A percentile compares a stretch with the other conserved stretches of the same genome.
These are phyloP conservation scores for Eutrema japonicum DNA, from an alignment of 345 rosid genomes.

Conservation along the genomic window DNA sequence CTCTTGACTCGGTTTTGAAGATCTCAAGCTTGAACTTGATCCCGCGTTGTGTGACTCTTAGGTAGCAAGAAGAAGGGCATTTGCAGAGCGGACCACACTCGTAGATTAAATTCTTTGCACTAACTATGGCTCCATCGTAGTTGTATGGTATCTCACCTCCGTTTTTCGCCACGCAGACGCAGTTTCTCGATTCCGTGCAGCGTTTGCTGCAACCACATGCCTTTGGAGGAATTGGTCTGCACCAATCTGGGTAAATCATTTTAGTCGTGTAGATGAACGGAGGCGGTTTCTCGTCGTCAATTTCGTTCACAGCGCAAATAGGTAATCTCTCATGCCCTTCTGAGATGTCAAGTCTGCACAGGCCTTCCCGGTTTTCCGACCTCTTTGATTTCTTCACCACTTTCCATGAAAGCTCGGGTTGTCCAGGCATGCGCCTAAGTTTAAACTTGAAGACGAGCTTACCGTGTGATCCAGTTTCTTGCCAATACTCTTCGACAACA, in stretches of 20 bases:
- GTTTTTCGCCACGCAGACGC: conserved; percentile 66
- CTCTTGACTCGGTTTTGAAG: conserved; percentile 77
- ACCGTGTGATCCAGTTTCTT: conserved; percentile 68
- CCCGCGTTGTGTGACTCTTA: conserved; percentile 77
- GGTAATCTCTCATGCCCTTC: conserved; percentile 61
- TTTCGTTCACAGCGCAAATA: conserved; percentile 68
- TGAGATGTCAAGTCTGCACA: conserved; percentile 70
- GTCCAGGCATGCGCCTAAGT: conserved; percentile 70
- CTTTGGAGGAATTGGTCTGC: conserved; percentile 49
- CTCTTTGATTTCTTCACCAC: conserved; percentile 61
- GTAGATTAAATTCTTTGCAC: conserved; percentile 62
- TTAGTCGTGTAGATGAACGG: conserved; percentile 56
- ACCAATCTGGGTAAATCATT: conserved; percentile 66
- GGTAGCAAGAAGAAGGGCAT: conserved; percentile 75
- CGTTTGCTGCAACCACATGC: conserved; percentile 63
- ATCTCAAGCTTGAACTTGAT: conserved; percentile 77
- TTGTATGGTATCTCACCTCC: conserved; percentile 84
- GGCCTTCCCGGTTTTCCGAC: conserved; percentile 57
- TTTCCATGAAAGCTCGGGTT: conserved; percentile 87
- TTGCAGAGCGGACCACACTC: conserved; percentile 87
- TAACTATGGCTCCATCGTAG: conserved; percentile 73
- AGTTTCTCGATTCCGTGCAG: conserved; percentile 57
- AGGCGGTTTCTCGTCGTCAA: conserved; percentile 75
- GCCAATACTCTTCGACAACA: conserved; percentile 64
- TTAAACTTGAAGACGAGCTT: conserved; percentile 72